Base-by-base conservation (phyloP, 139 green algal genomes). In the Chlamydomonas sp. region DNA sequence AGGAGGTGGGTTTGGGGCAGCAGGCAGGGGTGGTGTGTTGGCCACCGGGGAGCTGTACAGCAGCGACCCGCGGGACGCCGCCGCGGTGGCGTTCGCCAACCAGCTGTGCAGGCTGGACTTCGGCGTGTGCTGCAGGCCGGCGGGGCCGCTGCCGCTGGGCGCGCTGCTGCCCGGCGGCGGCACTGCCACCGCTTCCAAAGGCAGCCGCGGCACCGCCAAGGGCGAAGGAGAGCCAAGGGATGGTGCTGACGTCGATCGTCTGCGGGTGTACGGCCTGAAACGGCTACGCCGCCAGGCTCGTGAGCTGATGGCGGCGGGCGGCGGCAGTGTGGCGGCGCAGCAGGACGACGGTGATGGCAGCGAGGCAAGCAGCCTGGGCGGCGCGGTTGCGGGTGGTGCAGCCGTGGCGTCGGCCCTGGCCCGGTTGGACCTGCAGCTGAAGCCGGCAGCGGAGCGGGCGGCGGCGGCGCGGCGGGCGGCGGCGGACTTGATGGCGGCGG, bases 21-120 rank as follows among this genome's bases (percentile, higher is more conserved):
- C 31, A 49, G 31, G 31, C 31, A 49, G 31, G 31, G 31, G 31
- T 49, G 31, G 31, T 49, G 31, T 49, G 31, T 49, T 49, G 31
- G 31, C 31, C 31, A 49, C 31, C 31, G 31, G 31, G 31, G 31
- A 49, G 69, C 14, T 16, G 5, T 5, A 76, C 69, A n/a, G 5
- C 15, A 12, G 5, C 12, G 69, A 76, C 15, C 16, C 14, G 15
- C 16, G 69, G 14, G n/a, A 5, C 72, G 20, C 72, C 72, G 20
- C 61, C 0, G 77, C 83, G 1, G 12, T 75, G 62, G 6, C 59
- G n/a, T 87, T 87, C 31, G 73, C 83, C 0, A 31, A 8, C 31
- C 62, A 87, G 61, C 61, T 87, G 2, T 87, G 83, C 62, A 72
- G 83, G 3, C 83, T 87, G 63, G 73, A 87, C 83, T 87, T 87